phyloP scores from a whole-genome alignment of 331 rosid species.

The Rhamnella rubrinervis region DNA sequence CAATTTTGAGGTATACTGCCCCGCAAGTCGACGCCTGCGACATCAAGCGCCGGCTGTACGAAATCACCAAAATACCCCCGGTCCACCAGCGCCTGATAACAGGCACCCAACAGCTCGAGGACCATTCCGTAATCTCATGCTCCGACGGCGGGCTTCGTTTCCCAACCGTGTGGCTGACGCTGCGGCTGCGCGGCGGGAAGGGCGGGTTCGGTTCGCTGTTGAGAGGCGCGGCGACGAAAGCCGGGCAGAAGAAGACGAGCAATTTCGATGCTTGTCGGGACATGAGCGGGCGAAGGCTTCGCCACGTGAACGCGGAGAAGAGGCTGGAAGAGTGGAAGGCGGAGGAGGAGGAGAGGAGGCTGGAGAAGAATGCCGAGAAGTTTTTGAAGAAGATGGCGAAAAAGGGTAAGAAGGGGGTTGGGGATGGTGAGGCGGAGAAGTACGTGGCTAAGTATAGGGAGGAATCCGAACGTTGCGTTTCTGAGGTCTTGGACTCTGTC shows the following conservation, averaged over 20 bases:
- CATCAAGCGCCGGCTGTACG: constrained; percentile 55
- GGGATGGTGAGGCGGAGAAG: constrained; percentile 69
- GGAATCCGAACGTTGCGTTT: constrained; percentile 71
- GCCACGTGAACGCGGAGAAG: constrained; percentile 98
- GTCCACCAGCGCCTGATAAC: constrained; percentile 49
- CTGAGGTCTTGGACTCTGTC: constrained; percentile 69
- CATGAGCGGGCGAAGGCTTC: constrained; percentile 87
- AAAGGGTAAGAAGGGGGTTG: constrained; percentile 82
- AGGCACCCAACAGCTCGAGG: constrained; percentile 48
- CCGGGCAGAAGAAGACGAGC: constrained; percentile 94
- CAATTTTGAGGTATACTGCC: constrained; percentile 57
- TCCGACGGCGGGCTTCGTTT: constrained; percentile 33
- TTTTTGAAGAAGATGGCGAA: constrained; percentile 70
- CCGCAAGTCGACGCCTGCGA: constrained; percentile 40
- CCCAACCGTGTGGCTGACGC: constrained; percentile 68
- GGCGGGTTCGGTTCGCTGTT: constrained; percentile 95
- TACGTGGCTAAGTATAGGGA: constrained; percentile 79
- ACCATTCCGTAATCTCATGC: constrained; percentile 42
- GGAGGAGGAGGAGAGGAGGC: constrained; percentile 66
- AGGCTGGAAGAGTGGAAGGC: constrained; percentile 90
- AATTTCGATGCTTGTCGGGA: constrained; percentile 94
- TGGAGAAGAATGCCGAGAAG: constrained; percentile 75
- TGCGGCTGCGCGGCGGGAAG: constrained; percentile 80
- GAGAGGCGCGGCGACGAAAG: constrained; percentile 92
- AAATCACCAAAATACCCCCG: constrained; percentile 56